These are phyloP conservation scores for Globisporangium emineosum DNA, from an alignment of 352 stramenopile genomes.

Conservation along the genomic window DNA sequence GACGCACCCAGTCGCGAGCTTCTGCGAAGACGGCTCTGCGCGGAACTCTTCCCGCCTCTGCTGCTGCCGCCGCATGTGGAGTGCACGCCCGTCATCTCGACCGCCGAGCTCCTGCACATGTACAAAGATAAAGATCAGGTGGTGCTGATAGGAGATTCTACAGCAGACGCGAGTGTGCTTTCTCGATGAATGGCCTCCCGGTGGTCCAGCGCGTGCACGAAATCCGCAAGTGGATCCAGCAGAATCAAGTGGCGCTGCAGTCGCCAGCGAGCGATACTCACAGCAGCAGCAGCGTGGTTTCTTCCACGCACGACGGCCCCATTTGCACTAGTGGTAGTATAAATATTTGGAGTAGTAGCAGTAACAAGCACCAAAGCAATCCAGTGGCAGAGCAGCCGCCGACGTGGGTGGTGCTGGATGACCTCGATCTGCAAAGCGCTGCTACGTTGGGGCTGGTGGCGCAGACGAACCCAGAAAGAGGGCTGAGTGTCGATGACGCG, in stretches of 20 bases:
- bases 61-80: background rate
- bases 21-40: background rate
- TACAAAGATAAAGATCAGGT: background rate
- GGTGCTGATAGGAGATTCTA: background rate
- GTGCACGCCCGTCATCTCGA: background rate
- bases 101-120: background rate
- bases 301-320: background rate
- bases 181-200: no score
- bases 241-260: constrained; percentile 1
- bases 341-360: background rate
- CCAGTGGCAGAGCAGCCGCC: background rate
- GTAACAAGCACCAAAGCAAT: background rate
- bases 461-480: background rate
- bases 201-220: background rate
- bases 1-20: background rate
- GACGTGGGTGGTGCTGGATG: background rate
- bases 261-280: background rate
- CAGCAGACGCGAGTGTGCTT: background rate
- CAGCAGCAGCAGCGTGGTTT: background rate
- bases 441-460: background rate
- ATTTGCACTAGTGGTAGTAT: background rate
- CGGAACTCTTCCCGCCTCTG: background rate
- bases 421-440: background rate
- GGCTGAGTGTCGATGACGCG: background rate
- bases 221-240: constrained; percentile 6